phyloP scores from a whole-genome alignment of 371 early-diverging fungal genomes.

The Mortierella sp. region DNA sequence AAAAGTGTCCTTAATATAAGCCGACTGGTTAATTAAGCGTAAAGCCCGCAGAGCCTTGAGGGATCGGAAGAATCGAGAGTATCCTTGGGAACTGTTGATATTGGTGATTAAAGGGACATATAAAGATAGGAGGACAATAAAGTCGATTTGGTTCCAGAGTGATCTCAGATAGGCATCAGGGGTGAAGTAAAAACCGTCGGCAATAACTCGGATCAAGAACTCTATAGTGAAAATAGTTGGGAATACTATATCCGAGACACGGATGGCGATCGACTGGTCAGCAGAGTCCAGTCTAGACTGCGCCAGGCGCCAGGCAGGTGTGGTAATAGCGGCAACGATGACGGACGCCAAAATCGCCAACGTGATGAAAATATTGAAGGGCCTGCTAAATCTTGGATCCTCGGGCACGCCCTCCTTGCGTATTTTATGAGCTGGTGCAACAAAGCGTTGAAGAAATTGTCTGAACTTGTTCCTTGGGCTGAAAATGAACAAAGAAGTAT shows the following conservation, averaged over 20 bases:
- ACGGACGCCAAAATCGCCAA: conserved; percentile 66
- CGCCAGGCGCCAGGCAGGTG: conserved; percentile 66
- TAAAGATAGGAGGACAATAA: conserved; percentile 72
- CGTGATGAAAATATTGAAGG: conserved; percentile 62
- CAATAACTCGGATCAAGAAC: conserved; percentile 72
- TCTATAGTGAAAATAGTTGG: conserved; percentile 71
- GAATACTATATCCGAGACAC: conserved; percentile 63
- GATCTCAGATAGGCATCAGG: conserved; percentile 76
- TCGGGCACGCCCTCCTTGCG: conserved; percentile 64
- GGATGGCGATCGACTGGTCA: conserved; percentile 22
- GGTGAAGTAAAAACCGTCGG: conserved; percentile 75
- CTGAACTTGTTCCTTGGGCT: conserved; percentile 59
- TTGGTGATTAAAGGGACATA: conserved; percentile 67
- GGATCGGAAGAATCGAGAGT: conserved; percentile 71
- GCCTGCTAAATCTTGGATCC: conserved; percentile 55
- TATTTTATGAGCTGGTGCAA: conserved; percentile 66
- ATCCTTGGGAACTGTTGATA: conserved; percentile 61
- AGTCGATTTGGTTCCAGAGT: conserved; percentile 76
- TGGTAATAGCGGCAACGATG: conserved; percentile 66
- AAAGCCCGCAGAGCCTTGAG: conserved; percentile 75
- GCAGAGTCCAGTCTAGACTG: conserved; percentile 24
- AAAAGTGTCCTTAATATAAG: conserved; percentile 70
- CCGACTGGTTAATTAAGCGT: conserved; percentile 71
- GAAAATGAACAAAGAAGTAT: conserved; percentile 37
- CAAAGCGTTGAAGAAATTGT: conserved; percentile 64